A percentile compares a stretch with the other conserved stretches of the same genome.
Evolutionary conservation across 306 rosid genomes (phyloP).

Genomic region (Fagus sylvatica): DNA sequence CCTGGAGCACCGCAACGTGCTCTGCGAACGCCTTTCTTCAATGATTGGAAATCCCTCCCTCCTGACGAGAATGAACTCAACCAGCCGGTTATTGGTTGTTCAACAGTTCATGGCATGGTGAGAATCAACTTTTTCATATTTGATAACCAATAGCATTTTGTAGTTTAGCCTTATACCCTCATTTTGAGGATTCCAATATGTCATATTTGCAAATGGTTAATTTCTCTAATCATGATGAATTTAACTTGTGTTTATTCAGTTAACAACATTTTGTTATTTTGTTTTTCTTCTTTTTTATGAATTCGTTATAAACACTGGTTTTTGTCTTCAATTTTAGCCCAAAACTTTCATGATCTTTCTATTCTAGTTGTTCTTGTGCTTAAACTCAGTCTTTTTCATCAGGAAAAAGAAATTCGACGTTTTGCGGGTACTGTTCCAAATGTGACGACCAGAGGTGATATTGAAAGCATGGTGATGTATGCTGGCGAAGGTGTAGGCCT

Average conservation of each 20-base stretch:
- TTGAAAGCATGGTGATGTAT: slow-evolving; percentile 88
- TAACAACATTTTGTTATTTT: no score
- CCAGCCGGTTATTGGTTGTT: slow-evolving; percentile 65
- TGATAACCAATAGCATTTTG: slow-evolving; percentile 1
- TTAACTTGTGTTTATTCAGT: no score
- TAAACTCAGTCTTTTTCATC: slow-evolving; percentile 4
- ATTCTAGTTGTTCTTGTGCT: background rate
- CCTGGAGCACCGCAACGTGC: slow-evolving; percentile 78
- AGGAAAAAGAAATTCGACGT: slow-evolving; percentile 63
- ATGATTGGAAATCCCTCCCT: slow-evolving; percentile 69
- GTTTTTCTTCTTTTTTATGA: no score
- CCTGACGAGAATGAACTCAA: slow-evolving; percentile 54
- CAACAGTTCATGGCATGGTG: slow-evolving; percentile 74
- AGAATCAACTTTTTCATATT: slow-evolving; percentile 9
- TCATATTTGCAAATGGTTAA: no score
- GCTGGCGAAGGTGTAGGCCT: slow-evolving; percentile 82
- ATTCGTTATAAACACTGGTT: no score
- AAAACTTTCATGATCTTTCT: no score
- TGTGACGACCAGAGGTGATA: slow-evolving; percentile 53
- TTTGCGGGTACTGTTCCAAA: slow-evolving; percentile 77
- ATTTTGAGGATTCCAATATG: no score
- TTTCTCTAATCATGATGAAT: no score
- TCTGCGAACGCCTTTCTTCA: slow-evolving; percentile 66
- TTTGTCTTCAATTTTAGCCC: no score
- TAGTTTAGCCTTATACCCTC: background rate